These are phyloP conservation scores for Hypomontagnella monticulosa DNA, from an alignment of 495 filamentous ascomycete genomes.

Conservation along the genomic window DNA sequence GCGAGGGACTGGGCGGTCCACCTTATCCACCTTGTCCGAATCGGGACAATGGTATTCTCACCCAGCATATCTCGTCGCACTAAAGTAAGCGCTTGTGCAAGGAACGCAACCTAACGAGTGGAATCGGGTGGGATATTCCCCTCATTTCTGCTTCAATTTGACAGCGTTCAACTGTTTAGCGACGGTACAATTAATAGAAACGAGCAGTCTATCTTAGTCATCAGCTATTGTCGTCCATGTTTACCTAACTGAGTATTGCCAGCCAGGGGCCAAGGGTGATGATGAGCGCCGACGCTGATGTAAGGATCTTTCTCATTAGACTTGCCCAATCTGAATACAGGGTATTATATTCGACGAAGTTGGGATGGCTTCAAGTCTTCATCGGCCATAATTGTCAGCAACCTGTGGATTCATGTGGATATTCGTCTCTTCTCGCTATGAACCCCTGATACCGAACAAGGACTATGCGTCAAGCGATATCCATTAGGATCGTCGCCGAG, in stretches of 20 bases:
- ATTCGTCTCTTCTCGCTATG: not conserved
- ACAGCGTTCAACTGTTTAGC: no score
- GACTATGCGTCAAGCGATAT: not conserved
- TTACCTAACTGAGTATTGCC: not conserved
- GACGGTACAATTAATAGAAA: no score
- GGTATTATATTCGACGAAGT: not conserved
- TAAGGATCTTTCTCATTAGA: slow-evolving; percentile 17
- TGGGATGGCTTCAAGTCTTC: slow-evolving; percentile 9
- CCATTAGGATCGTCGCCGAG: not conserved
- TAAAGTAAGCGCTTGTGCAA: slow-evolving; percentile 23
- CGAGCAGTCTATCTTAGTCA: not conserved
- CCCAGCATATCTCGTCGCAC: slow-evolving; percentile 19
- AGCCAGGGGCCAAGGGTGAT: slow-evolving; percentile 4
- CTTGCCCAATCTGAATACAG: not conserved
- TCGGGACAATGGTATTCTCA: slow-evolving; percentile 25
- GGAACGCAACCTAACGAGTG: slow-evolving; percentile 1
- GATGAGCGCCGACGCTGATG: slow-evolving; percentile 4
- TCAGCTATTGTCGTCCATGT: not conserved
- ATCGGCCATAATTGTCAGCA: slow-evolving; percentile 23
- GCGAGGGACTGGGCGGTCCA: not conserved
- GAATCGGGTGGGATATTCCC: not conserved
- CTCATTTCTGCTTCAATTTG: not conserved
- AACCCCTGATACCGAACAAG: no score
- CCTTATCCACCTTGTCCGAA: slow-evolving; percentile 13
- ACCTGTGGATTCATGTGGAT: slow-evolving; percentile 24